Conservation (phyloP, 2,329 filamentous ascomycete genomes). For the Rhinocladiella similis region DNA sequence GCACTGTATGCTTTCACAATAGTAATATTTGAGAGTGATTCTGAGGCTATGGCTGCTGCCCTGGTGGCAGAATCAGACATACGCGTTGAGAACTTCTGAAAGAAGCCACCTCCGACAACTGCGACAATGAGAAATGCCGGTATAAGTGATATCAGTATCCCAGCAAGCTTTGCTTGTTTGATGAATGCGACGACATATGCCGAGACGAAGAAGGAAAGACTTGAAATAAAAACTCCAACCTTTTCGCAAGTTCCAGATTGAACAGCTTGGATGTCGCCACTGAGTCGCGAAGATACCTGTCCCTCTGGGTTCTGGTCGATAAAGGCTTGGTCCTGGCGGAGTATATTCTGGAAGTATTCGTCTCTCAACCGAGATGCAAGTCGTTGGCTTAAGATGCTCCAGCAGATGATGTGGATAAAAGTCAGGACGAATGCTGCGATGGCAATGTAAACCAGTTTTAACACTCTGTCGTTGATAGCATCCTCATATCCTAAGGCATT, state of each 20-base stretch:
- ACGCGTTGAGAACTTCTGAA: slow-evolving; percentile 45
- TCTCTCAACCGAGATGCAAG: slow-evolving; percentile 64
- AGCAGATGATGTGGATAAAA: slow-evolving; percentile 64
- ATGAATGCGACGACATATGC: slow-evolving; percentile 52
- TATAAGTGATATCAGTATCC: slow-evolving; percentile 46
- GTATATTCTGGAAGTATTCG: slow-evolving; percentile 32
- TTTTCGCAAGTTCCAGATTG: slow-evolving; percentile 51
- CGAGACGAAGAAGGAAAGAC: slow-evolving; percentile 48
- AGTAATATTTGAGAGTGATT: slow-evolving; percentile 50
- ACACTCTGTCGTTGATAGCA: slow-evolving; percentile 55
- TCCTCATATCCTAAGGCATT: slow-evolving; percentile 31
- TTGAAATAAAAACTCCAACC: slow-evolving; percentile 47
- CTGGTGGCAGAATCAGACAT: slow-evolving; percentile 54
- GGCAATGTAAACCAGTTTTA: slow-evolving; percentile 63
- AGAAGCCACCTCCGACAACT: slow-evolving; percentile 44
- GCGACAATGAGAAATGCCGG: slow-evolving; percentile 50
- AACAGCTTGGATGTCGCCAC: slow-evolving; percentile 48
- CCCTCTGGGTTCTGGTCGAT: slow-evolving; percentile 43
- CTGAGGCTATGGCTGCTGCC: slow-evolving; percentile 60
- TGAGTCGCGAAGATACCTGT: slow-evolving; percentile 48
- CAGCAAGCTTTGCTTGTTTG: slow-evolving; percentile 47
- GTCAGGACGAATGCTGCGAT: slow-evolving; percentile 60
- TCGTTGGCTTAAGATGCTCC: slow-evolving; percentile 64
- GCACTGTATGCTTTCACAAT: slow-evolving; percentile 56
- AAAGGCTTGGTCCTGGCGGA: slow-evolving; percentile 32